phyloP scores from a whole-genome alignment of 495 filamentous ascomycete genomes.

The Daldinia concentrica region DNA sequence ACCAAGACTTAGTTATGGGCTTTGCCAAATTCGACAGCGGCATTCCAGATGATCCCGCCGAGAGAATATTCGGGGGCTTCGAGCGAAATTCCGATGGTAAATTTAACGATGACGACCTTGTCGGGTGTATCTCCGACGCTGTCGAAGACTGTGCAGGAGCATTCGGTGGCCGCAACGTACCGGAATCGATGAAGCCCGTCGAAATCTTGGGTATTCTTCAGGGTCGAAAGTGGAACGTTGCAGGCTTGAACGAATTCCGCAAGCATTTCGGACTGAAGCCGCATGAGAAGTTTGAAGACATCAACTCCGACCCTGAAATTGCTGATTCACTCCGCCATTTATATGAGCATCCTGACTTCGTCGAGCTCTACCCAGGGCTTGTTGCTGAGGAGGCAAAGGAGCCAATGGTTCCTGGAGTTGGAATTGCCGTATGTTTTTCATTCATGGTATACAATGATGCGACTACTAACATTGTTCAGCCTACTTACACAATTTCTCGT shows the following conservation, averaged over 20 bases:
- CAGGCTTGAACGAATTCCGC: conserved; percentile 88
- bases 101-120: conserved; percentile 74
- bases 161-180: conserved; percentile 79
- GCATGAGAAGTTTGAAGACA: conserved; percentile 82
- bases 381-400: conserved; percentile 83
- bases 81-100: conserved; percentile 66
- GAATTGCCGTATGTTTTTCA: conserved; percentile 62
- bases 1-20: conserved; percentile 66
- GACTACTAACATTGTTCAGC: conserved; percentile 42
- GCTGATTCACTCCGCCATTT: conserved; percentile 73
- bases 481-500: conserved; percentile 83
- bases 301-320: conserved; percentile 76
- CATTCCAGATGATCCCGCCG: conserved; percentile 68
- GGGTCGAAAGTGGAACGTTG: conserved; percentile 81
- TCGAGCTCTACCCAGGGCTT: conserved; percentile 63
- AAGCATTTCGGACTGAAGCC: conserved; percentile 79
- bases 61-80: conserved; percentile 72
- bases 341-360: conserved; percentile 76
- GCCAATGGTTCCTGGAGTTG: conserved; percentile 77
- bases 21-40: conserved; percentile 67
- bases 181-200: conserved; percentile 73
- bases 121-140: conserved; percentile 69
- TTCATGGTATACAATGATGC: not conserved
- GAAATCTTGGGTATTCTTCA: conserved; percentile 90
- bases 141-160: conserved; percentile 72